Conservation (phyloP, 2,329 filamentous ascomycete species). For the Diaporthe longicolla region DNA sequence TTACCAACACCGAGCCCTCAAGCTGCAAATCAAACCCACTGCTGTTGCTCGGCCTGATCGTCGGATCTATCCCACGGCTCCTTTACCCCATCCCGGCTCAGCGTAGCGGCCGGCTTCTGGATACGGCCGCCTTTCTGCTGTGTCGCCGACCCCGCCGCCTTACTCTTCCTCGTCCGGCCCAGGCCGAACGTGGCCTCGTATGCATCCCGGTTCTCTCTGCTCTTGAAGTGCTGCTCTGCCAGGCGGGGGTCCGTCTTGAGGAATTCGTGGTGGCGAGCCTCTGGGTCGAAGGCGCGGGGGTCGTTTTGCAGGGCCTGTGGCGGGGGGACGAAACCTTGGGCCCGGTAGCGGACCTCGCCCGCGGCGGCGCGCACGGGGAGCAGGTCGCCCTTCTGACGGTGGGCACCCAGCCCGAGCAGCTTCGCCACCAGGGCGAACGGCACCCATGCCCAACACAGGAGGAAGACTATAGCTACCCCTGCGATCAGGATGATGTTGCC, state of each 20-base stretch:
- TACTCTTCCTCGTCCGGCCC: constrained; percentile 45
- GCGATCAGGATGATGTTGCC: constrained; percentile 25
- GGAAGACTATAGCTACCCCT: constrained; percentile 11
- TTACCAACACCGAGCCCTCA: not conserved
- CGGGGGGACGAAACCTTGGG: constrained; percentile 1
- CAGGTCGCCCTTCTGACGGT: not conserved
- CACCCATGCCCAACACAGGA: constrained; percentile 33
- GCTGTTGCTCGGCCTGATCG: not conserved
- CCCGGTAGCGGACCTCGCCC: not conserved
- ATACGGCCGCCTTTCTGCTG: not conserved
- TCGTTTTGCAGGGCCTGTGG: not conserved
- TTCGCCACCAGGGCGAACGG: constrained; percentile 2
- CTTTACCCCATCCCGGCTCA: not conserved
- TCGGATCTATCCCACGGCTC: not conserved
- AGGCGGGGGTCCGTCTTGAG: constrained; percentile 3
- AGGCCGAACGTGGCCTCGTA: constrained; percentile 58
- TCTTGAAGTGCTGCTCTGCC: not conserved
- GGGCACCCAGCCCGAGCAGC: not conserved
- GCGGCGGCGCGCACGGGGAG: constrained; percentile 6
- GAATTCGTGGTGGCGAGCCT: not conserved
- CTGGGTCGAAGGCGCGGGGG: constrained; percentile 21
- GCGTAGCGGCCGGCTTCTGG: not conserved
- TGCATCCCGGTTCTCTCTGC: constrained; percentile 54
- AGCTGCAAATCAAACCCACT: not conserved
- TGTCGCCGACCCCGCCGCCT: not conserved